Base-by-base conservation (phyloP, 345 rosid genomes). In the Carallia pectinifolia region DNA sequence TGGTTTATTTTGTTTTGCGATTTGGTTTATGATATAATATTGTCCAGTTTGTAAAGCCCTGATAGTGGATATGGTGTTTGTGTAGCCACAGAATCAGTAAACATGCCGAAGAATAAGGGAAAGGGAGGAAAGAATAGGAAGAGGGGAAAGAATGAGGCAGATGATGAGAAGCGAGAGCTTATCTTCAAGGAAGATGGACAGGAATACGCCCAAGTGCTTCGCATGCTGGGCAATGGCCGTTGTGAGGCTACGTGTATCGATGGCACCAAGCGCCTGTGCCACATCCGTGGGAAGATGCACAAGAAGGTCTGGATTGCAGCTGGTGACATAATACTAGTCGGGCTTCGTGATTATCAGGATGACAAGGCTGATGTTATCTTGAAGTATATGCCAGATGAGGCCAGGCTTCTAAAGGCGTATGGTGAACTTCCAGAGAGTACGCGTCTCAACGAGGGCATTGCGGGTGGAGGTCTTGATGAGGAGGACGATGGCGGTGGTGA, bases 221-320 rank as follows among this genome's bases (percentile, higher is more conserved):
- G 93, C 33, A 88, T 88, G 93, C 90, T 88, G 17, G 93, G 93
- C 0, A 88, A 86, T 48, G 93, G 93, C 27, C 83, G 90, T 19
- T 88, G 90, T 31, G 93, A 88, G 64, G 85, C 90, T 34, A 86
- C 69, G 84, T 88, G 93, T 65, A 88, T 86, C 10, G 93, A 88
- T 53, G 89, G 89, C 4, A 80, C 77, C 29, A 86, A 86, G 69
- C 86, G 93, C 30, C 84, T 86, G 10, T 86, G 93, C 72, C 93
- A 88, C 61, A 88, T 88, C 75, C 90, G 93, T 50, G 93, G 93
- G 18, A 88, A 88, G 89, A 88, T 88, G 93, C 93, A 88, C 76
- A 88, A 88, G 81, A 90, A 90, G 78, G 96, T 90, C 54, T 90
- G 93, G 96, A 90, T 90, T 29, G 93, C 91, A 17, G 93, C 91